Percentiles rank a stretch among this genome's conserved stretches.
phyloP scores from a whole-genome alignment of 768 basidiomycete species.

The Lactifluus piperatus region DNA sequence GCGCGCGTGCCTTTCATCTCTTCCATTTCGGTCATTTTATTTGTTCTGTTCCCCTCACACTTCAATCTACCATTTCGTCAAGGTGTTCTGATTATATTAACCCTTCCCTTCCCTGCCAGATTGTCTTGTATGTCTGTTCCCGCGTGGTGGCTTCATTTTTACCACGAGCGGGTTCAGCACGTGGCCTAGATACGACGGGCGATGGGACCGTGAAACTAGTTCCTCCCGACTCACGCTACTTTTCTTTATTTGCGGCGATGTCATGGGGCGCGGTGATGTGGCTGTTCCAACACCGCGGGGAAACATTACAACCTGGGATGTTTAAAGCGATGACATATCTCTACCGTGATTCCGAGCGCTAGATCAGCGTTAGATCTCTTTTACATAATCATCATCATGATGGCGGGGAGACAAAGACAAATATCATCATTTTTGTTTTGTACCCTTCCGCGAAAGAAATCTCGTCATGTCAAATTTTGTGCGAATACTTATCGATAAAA shows the following conservation, averaged over 20 bases:
- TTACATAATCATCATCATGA: conserved; percentile 8
- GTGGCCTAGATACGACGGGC: conserved; percentile 37
- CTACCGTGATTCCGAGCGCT: conserved; percentile 86
- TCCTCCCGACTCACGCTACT: conserved; percentile 79
- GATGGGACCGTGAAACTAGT: conserved; percentile 50
- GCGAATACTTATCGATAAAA: conserved; percentile 19
- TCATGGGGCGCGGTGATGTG: conserved; percentile 98
- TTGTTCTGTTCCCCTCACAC: not conserved
- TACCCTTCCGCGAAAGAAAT: not conserved
- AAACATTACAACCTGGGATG: conserved; percentile 96
- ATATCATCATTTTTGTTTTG: not conserved
- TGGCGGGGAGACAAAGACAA: not conserved
- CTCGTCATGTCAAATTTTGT: not conserved
- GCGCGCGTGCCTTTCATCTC: not conserved
- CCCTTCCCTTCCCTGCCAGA: conserved; percentile 37
- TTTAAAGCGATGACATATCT: conserved; percentile 94
- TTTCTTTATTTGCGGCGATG: conserved; percentile 79
- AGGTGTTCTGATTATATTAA: not conserved
- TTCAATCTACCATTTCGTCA: not conserved
- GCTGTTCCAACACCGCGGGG: conserved; percentile 77
- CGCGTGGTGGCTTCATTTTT: conserved; percentile 88
- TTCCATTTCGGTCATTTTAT: not conserved
- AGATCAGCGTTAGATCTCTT: conserved; percentile 35
- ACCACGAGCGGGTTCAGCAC: conserved; percentile 59
- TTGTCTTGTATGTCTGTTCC: conserved; percentile 92